Percentiles rank a stretch among this genome's conserved stretches.
Conservation (phyloP, 371 early-diverging fungal species). For the Saksenaea oblongispora region DNA sequence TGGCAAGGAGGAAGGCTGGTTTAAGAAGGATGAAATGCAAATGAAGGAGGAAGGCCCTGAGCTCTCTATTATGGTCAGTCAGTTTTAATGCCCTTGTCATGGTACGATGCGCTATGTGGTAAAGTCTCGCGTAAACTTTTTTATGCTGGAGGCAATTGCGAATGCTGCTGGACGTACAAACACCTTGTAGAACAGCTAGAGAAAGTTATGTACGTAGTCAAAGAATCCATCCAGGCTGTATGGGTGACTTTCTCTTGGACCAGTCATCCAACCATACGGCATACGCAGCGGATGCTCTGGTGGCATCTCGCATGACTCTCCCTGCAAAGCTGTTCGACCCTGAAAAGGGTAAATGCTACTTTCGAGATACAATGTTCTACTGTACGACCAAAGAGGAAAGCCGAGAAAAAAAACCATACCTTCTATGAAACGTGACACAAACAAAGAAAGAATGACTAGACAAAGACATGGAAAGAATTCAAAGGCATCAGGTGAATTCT, state of each 20-base stretch:
- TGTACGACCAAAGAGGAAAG: no score
- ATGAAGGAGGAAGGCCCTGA: slow-evolving; percentile 9
- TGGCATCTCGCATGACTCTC: neutral
- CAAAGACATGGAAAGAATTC: no score
- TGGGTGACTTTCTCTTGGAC: no score
- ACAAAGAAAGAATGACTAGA: no score
- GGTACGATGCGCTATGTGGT: slow-evolving; percentile 2
- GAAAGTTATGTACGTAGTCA: no score
- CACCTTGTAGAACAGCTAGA: slow-evolving; percentile 10
- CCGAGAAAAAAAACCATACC: neutral
- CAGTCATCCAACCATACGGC: no score
- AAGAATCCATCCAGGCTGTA: no score
- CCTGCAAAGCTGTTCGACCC: no score
- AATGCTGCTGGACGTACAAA: slow-evolving; percentile 6
- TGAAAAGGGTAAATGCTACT: neutral
- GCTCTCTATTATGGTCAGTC: slow-evolving; percentile 9
- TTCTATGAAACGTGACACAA: no score
- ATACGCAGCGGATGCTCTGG: no score
- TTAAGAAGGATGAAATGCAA: neutral
- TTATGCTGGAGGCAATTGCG: neutral
- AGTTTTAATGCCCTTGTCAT: slow-evolving; percentile 11
- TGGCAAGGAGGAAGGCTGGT: slow-evolving; percentile 5
- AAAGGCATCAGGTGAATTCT: no score
- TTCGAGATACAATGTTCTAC: neutral
- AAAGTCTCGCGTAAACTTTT: neutral